Evolutionary conservation across 345 rosid genomes (phyloP).

Genomic region (Citrus glauca): DNA sequence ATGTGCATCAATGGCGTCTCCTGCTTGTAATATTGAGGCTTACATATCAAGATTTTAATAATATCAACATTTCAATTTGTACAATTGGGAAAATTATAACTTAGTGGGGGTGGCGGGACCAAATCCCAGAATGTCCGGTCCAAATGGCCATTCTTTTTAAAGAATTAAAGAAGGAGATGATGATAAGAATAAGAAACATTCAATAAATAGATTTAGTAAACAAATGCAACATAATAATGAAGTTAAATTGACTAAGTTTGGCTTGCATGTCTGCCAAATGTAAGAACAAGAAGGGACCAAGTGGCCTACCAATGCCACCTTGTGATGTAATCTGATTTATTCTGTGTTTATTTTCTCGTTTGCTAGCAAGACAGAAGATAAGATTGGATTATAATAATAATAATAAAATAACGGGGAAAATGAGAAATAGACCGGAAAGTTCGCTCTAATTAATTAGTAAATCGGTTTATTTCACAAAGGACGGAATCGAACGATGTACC

Average conservation of each 20-base stretch:
- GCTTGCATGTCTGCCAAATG: conserved; percentile 25
- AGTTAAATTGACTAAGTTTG: background rate
- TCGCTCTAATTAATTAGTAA: too few relatives aligned
- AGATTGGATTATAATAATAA: background rate
- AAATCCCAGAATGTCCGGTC: background rate
- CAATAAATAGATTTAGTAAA: background rate
- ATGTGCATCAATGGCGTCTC: background rate
- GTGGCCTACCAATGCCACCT: background rate
- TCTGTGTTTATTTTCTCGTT: conserved; percentile 6
- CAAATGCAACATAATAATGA: background rate
- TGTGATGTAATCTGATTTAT: background rate
- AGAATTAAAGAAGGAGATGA: background rate
- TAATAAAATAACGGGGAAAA: background rate
- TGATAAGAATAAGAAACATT: background rate
- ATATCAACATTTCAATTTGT: background rate
- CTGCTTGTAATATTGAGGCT: background rate
- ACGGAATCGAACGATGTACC: too few relatives aligned
- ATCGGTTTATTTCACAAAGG: too few relatives aligned
- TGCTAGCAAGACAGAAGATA: conserved; percentile 20
- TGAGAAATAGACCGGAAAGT: too few relatives aligned
- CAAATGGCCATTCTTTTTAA: background rate
- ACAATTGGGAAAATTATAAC: background rate
- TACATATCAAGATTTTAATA: background rate
- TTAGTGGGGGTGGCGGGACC: background rate
- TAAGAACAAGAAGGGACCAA: background rate